Conservation (phyloP, 2,329 filamentous ascomycete genomes). For the Phoma sp. region DNA sequence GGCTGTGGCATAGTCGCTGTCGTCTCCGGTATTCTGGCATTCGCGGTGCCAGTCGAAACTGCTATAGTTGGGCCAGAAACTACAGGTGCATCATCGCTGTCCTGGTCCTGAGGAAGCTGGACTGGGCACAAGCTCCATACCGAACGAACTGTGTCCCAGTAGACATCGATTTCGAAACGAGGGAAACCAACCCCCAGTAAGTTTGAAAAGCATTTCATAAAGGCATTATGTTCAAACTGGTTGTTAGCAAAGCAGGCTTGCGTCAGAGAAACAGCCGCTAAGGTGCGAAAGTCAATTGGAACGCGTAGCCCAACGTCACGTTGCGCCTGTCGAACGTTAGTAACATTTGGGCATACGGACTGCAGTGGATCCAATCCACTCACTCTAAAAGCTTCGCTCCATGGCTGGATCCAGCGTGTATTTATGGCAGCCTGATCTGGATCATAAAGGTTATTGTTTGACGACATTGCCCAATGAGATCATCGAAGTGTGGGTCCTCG, state of each 20-base stretch:
- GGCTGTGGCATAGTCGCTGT: slow-evolving; percentile 5
- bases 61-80: slow-evolving; percentile 20
- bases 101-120: slow-evolving; percentile 49
- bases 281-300: slow-evolving; percentile 67
- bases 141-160: slow-evolving; percentile 63
- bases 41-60: slow-evolving; percentile 24
- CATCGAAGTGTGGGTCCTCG: slow-evolving; percentile 14
- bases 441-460: slow-evolving; percentile 34
- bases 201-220: slow-evolving; percentile 66
- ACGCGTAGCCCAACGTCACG: slow-evolving; percentile 65
- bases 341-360: not conserved
- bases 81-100: slow-evolving; percentile 13
- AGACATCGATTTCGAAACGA: slow-evolving; percentile 65
- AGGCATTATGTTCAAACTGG: slow-evolving; percentile 59
- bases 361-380: not conserved
- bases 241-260: slow-evolving; percentile 64
- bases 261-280: slow-evolving; percentile 62
- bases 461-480: slow-evolving; percentile 32
- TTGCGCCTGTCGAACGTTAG: slow-evolving; percentile 55
- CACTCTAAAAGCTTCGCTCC: slow-evolving; percentile 43
- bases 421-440: slow-evolving; percentile 38
- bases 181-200: slow-evolving; percentile 65
- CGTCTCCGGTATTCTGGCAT: slow-evolving; percentile 22
- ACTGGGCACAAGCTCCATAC: slow-evolving; percentile 68
- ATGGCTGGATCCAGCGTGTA: slow-evolving; percentile 37